Evolutionary conservation across 1,284 basidiomycete species (phyloP), one percentile per base, ranked within the genome.

Genomic region (Ceratobasidium theobromae): DNA sequence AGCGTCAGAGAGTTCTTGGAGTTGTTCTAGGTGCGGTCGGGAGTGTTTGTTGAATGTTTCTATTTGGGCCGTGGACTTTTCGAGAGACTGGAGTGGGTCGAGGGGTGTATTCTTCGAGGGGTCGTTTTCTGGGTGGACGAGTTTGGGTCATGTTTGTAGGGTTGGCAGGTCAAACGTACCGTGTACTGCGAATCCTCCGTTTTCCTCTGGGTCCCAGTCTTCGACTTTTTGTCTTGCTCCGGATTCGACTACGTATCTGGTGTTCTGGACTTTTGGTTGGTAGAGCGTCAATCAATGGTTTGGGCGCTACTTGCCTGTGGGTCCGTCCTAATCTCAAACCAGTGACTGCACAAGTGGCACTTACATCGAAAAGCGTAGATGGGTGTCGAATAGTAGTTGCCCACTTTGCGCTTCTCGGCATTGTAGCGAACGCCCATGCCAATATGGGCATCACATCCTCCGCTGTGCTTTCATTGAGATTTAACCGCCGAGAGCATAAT

Each of bases 371-470:
- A 99, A 0, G 87, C 89, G 76, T 82, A 98, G 62, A 99, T 97
- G 1, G 95, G 92, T 0, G 95, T 98, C 0, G 88, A 90, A 74
- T 92, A 93, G 78, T 99, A 99, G 70, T 85, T 87, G n/a, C 95
- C 97, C 18, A 97, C 84, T 76, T 96, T 97, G 78, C 88, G 88
- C 82, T 99, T 99, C 76, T 98, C 94, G 0, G 97, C 97, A 73
- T 99, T 99, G 81, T 97, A 99, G 1, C 97, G 90, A 2, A 98
- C 95, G 28, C 95, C 95, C 84, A 95, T 95, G 16, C 95, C 95
- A 67, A 98, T 93, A 77, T 97, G 95, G 71, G 89, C 90, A 76
- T 95, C 86, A 77, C 95, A 98, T 77, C 87, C 88, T 58, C 88
- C 92, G 74, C 89, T 93, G 23, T 14, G 28, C 12, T 11, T 21